Base-by-base conservation (phyloP, 1,284 basidiomycete species). In the Boletus sp. region DNA sequence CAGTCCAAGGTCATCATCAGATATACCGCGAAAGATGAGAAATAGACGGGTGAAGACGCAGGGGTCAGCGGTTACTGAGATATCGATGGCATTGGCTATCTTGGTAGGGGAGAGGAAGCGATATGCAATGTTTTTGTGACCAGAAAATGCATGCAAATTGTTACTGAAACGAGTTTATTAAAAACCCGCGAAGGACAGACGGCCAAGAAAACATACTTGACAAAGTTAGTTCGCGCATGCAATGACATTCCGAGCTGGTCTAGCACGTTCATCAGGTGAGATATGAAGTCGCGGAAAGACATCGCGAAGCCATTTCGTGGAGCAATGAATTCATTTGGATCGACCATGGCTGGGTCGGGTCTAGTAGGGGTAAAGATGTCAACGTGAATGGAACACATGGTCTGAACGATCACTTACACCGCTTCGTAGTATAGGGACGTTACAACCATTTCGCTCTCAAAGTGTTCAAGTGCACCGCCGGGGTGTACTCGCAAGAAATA, bases 21-120 rank as follows among this genome's bases (percentile, higher is more conserved):
- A 75, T 20, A 91, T 66, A 0, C 88, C 88, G 26, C 87, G 81
- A 69, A 82, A 90, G 65, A 91, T 87, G 46, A 91, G 75, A 72
- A 91, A 91, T 22, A 91, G 68, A 19, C 88, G 81, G n/a, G 84
- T 90, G 66, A 88, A 90, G 50, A 85, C 72, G 61, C 86, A 88
- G 22, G 82, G 80, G 46, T 88, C 84, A 13, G 78, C 74, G 1
- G 84, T 84, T n/a, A 90, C 81, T 2, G 81, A 81, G 54, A 91
- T 87, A 61, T 91, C 88, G 51, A 91, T 80, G n/a, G 88, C 88
- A 1, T 85, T 80, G 8, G 87, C 85, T 41, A 91, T 84, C 55
- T 79, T 83, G 50, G 74, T 72, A 3, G 87, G 88, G 8, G 80
- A 76, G 55, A 91, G 76, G 68, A 91, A 90, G n/a, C 88, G 81